phyloP scores from a whole-genome alignment of 2,329 filamentous ascomycete species.

The Claviceps digitariae region DNA sequence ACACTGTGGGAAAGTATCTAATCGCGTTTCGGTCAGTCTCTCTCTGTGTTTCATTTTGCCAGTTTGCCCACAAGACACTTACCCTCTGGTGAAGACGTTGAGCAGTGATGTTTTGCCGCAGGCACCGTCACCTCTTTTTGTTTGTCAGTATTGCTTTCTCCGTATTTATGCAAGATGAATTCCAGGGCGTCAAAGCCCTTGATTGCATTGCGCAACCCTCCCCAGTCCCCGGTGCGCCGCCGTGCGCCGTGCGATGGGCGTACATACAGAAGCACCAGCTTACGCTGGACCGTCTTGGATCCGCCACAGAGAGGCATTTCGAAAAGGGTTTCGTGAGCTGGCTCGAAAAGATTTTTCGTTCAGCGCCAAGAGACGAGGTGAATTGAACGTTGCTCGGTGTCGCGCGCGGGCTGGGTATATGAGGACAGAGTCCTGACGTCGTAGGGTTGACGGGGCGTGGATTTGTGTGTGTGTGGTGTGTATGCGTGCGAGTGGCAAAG shows the following conservation, averaged over 20 bases:
- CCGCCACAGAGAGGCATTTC: slow-evolving; percentile 43
- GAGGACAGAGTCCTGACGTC: neutral
- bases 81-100: slow-evolving; percentile 98
- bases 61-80: slow-evolving; percentile 19
- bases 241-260: neutral
- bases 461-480: too few relatives aligned
- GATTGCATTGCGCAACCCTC: neutral
- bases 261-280: slow-evolving; percentile 76
- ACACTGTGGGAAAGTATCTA: slow-evolving; percentile 94
- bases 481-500: neutral
- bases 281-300: slow-evolving; percentile 81
- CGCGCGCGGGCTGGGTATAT: neutral
- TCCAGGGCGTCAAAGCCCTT: neutral
- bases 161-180: neutral
- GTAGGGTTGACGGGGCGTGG: neutral
- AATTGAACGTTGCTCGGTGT: neutral
- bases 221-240: neutral
- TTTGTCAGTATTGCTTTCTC: neutral
- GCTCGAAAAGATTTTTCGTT: neutral
- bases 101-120: slow-evolving; percentile 93
- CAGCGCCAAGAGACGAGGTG: neutral
- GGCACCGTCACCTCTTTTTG: slow-evolving; percentile 73
- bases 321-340: neutral
- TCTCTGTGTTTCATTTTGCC: neutral
- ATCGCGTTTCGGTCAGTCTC: neutral